phyloP scores from a whole-genome alignment of 2,329 filamentous ascomycete species.

The Fusarium verrucosum region DNA sequence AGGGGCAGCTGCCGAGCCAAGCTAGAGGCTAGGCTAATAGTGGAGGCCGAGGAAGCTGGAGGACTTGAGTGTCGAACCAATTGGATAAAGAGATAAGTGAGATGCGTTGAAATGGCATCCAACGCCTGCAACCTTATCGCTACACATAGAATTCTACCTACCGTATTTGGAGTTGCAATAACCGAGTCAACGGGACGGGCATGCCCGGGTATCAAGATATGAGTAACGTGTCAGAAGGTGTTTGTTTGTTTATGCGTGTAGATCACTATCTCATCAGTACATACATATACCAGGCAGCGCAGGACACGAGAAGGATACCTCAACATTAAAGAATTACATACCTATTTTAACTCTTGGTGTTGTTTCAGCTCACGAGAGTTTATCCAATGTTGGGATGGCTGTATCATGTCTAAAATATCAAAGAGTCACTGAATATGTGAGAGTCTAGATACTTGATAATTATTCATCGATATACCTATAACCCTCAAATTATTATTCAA shows the following conservation, averaged over 20 bases:
- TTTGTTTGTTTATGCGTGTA: conserved; percentile 1
- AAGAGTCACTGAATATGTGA: too few relatives aligned
- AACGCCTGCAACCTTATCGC: conserved; percentile 15
- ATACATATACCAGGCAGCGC: too few relatives aligned
- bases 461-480: too few relatives aligned
- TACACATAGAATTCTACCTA: conserved; percentile 7
- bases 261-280: conserved; percentile 9
- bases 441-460: too few relatives aligned
- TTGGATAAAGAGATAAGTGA: conserved; percentile 20
- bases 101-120: not conserved
- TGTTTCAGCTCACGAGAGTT: not conserved
- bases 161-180: not conserved
- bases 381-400: not conserved
- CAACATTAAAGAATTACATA: too few relatives aligned
- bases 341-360: not conserved
- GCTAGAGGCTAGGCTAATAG: conserved; percentile 35
- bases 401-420: too few relatives aligned
- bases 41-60: too few relatives aligned
- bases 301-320: too few relatives aligned
- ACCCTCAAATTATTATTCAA: not conserved
- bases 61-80: conserved; percentile 11
- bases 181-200: not conserved
- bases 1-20: conserved; percentile 34
- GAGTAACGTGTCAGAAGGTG: conserved; percentile 19
- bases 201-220: not conserved